Evolutionary conservation across 2,329 filamentous ascomycete species (phyloP).

Genomic region (Paramyrothecium roridum): DNA sequence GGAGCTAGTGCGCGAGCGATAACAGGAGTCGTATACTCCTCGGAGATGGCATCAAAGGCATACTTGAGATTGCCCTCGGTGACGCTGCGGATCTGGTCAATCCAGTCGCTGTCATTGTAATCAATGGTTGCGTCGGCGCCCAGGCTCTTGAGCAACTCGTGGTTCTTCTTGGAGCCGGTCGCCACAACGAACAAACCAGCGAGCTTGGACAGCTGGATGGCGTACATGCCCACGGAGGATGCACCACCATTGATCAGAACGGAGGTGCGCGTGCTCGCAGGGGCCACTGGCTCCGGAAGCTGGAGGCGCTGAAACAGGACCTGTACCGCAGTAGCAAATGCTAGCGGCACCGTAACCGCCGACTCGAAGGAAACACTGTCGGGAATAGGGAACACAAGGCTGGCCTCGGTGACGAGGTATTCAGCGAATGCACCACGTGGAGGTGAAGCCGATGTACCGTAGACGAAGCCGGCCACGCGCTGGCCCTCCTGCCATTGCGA

Average conservation of each 20-base stretch:
- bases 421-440: neutral
- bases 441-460: neutral
- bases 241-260: neutral
- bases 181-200: neutral
- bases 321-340: neutral
- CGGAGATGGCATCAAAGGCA: neutral
- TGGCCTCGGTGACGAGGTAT: neutral
- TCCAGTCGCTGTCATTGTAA: neutral
- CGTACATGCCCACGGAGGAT: neutral
- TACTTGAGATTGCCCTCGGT: neutral
- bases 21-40: neutral
- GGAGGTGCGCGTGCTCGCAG: neutral
- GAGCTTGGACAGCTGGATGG: neutral
- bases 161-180: neutral
- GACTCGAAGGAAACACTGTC: neutral
- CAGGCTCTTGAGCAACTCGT: neutral
- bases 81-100: neutral
- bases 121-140: neutral
- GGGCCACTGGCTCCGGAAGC: neutral
- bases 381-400: neutral
- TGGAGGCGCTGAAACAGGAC: neutral
- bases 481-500: neutral
- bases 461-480: neutral
- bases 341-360: neutral
- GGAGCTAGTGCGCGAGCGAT: neutral